These are phyloP conservation scores for Calonectria multiphialidica DNA, from an alignment of 2,329 filamentous ascomycete genomes.

Conservation along the genomic window DNA sequence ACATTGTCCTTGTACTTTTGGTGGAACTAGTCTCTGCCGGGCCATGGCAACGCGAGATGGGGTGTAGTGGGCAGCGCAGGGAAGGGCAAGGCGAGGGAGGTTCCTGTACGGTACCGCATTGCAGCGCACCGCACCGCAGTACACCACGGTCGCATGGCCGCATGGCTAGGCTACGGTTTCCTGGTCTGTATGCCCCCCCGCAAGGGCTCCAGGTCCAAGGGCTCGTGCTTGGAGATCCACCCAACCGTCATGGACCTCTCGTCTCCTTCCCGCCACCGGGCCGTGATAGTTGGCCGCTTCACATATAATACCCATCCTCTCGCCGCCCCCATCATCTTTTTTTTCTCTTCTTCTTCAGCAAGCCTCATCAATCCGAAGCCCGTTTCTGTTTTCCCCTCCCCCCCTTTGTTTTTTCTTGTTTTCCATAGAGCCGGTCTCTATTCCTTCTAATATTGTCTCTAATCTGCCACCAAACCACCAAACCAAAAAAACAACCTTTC, in stretches of 20 bases:
- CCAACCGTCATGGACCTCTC: not conserved
- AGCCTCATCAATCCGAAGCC: slow-evolving; percentile 68
- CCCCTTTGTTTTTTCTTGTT: slow-evolving; percentile 53
- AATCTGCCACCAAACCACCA: slow-evolving; percentile 34
- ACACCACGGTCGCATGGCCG: not conserved
- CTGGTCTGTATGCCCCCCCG: not conserved
- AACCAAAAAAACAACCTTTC: slow-evolving; percentile 26
- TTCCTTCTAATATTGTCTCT: slow-evolving; percentile 52
- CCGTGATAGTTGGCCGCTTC: slow-evolving; percentile 31
- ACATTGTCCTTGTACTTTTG: not conserved
- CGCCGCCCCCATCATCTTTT: slow-evolving; percentile 49
- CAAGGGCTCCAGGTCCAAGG: not conserved
- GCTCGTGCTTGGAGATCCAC: not conserved
- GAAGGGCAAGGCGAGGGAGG: slow-evolving; percentile 5
- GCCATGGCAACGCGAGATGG: slow-evolving; percentile 1
- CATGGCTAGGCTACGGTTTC: not conserved
- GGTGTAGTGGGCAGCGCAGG: slow-evolving; percentile 8
- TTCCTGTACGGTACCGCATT: slow-evolving; percentile 22
- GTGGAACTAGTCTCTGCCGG: slow-evolving; percentile 8
- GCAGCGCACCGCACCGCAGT: slow-evolving; percentile 14
- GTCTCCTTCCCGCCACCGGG: slow-evolving; percentile 13
- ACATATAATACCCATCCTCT: slow-evolving; percentile 49
- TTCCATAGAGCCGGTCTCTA: slow-evolving; percentile 68
- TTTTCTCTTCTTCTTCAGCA: slow-evolving; percentile 71
- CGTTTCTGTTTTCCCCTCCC: slow-evolving; percentile 59